Conservation (phyloP, 108 stramenopile species). For the Skeletonema tropicum region DNA sequence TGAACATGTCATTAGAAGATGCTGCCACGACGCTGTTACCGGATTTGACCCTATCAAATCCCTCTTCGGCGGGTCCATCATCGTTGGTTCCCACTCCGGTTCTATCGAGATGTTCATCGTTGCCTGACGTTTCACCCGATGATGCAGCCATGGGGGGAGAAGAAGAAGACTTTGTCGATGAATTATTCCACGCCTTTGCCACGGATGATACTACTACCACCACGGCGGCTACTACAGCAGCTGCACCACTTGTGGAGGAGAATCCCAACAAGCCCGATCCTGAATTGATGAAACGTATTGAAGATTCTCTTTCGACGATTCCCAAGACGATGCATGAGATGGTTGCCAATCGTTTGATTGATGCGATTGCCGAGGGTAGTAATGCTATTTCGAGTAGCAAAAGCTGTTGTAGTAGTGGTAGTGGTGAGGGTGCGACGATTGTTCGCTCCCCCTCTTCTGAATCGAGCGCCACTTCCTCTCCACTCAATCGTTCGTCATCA, state of each 20-base stretch:
- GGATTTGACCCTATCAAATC: slow-evolving; percentile 13
- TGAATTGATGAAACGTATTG: slow-evolving; percentile 75
- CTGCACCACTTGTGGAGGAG: background rate
- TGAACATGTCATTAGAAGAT: slow-evolving; percentile 12
- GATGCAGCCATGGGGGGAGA: slow-evolving; percentile 16
- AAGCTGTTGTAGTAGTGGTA: background rate
- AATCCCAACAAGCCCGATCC: slow-evolving; percentile 61
- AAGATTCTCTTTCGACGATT: slow-evolving; percentile 72
- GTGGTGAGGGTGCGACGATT: background rate
- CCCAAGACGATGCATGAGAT: slow-evolving; percentile 82
- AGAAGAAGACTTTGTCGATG: slow-evolving; percentile 43
- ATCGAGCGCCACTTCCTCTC: background rate
- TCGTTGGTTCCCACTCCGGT: slow-evolving; percentile 17
- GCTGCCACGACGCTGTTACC: background rate
- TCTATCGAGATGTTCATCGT: slow-evolving; percentile 1
- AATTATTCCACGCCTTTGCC: slow-evolving; percentile 46
- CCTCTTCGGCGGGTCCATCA: background rate
- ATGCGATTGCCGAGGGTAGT: slow-evolving; percentile 63
- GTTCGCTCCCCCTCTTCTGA: background rate
- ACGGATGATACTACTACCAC: slow-evolving; percentile 18
- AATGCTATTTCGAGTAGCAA: background rate
- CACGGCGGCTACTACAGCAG: background rate
- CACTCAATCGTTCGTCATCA: background rate
- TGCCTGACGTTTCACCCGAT: background rate
- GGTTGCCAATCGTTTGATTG: slow-evolving; percentile 79